Conservation (phyloP, 495 filamentous ascomycete genomes). For the Aspergillus steynii region DNA sequence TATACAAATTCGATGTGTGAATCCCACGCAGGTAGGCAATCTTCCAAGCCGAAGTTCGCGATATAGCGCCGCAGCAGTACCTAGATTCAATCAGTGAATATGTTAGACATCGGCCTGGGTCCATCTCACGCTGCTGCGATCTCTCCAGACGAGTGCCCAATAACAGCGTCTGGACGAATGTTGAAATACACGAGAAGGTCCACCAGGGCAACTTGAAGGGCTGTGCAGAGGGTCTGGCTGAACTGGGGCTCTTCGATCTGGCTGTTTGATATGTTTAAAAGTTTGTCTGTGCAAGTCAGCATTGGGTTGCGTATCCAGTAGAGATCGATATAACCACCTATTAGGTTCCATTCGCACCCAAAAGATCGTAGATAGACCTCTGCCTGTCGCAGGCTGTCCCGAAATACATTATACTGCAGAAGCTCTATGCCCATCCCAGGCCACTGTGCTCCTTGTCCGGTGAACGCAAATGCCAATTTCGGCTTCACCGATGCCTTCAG, state of each 20-base stretch:
- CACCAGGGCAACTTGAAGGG: conserved; percentile 29
- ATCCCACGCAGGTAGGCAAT: conserved; percentile 18
- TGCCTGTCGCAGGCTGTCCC: conserved; percentile 8
- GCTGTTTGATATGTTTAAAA: conserved; percentile 12
- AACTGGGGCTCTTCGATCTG: conserved; percentile 20
- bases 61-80: background rate
- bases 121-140: conserved; percentile 41
- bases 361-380: conserved; percentile 7
- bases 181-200: conserved; percentile 51
- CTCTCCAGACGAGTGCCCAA: conserved; percentile 67
- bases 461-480: conserved; percentile 33
- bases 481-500: background rate
- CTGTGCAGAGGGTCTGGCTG: conserved; percentile 22
- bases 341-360: conserved; percentile 10
- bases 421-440: conserved; percentile 30
- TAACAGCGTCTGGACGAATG: conserved; percentile 42
- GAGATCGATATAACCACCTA: too few relatives aligned
- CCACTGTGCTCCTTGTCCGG: conserved; percentile 37
- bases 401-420: conserved; percentile 16
- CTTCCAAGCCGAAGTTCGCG: too few relatives aligned
- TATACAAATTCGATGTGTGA: background rate
- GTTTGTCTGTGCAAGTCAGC: conserved; percentile 10
- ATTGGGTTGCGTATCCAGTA: conserved; percentile 6
- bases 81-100: conserved; percentile 16
- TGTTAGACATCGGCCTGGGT: background rate